These are phyloP conservation scores for Cytospora piceae DNA, from an alignment of 2,329 filamentous ascomycete species.

Conservation along the genomic window DNA sequence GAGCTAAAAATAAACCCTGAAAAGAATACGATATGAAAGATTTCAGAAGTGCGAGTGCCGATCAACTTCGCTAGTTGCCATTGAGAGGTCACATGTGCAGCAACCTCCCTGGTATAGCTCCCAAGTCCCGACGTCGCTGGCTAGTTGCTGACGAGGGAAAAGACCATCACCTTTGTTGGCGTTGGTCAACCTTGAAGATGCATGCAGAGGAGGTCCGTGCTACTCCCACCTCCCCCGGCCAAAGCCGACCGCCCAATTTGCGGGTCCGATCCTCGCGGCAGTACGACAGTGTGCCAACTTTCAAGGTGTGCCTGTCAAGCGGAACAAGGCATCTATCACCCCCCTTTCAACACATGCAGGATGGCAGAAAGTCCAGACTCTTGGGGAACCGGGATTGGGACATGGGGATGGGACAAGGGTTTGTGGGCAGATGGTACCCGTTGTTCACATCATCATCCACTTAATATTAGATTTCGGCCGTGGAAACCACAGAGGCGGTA, in stretches of 20 bases:
- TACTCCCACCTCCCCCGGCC: neutral
- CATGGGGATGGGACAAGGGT: slow-evolving; percentile 18
- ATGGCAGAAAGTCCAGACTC: neutral
- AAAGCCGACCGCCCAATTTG: slow-evolving; percentile 4
- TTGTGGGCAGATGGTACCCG: slow-evolving; percentile 18
- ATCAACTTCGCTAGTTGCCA: neutral
- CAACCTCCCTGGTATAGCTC: neutral
- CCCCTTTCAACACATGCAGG: neutral
- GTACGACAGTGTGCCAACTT: neutral
- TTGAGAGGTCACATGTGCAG: neutral
- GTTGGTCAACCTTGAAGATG: neutral
- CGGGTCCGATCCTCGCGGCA: neutral
- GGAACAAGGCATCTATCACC: slow-evolving; percentile 15
- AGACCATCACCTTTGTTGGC: slow-evolving; percentile 12
- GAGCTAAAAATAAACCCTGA: neutral
- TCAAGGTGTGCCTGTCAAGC: neutral
- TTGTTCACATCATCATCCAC: slow-evolving; percentile 22
- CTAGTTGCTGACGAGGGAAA: slow-evolving; percentile 11
- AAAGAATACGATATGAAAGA: neutral
- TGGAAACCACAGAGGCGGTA: slow-evolving; percentile 12
- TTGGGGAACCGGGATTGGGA: neutral
- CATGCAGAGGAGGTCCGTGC: slow-evolving; percentile 12
- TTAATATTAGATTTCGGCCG: slow-evolving; percentile 21
- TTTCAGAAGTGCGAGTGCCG: neutral
- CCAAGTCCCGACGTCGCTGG: neutral